Conservation (phyloP, 768 basidiomycete species). For the Pisolithus orientalis region DNA sequence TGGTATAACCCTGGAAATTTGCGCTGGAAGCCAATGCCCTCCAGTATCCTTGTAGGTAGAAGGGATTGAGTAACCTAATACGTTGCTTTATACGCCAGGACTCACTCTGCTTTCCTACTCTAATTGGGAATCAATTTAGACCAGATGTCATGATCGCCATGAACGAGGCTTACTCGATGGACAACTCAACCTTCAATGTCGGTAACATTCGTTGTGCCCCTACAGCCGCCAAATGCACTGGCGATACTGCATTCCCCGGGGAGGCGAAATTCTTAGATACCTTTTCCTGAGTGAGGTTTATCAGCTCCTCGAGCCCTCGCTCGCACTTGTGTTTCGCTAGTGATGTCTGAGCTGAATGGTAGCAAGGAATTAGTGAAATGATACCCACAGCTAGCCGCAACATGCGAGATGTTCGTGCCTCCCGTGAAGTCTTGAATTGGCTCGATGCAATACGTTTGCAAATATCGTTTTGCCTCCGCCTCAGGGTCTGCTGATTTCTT, state of each 20-base stretch:
- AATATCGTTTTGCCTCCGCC: neutral
- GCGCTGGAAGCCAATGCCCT: constrained; percentile 4
- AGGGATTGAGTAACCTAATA: neutral
- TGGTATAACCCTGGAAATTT: constrained; percentile 5
- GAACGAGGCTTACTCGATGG: neutral
- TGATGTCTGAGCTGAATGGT: neutral
- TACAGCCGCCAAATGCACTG: neutral
- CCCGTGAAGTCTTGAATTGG: neutral
- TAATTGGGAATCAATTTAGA: neutral
- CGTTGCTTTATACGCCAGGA: neutral
- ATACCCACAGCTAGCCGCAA: neutral
- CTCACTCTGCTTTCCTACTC: constrained; percentile 2
- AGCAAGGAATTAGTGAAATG: too few relatives aligned
- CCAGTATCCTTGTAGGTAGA: constrained; percentile 12
- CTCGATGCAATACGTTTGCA: neutral
- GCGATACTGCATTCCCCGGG: neutral
- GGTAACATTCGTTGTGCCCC: constrained; percentile 3
- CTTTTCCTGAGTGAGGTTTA: neutral
- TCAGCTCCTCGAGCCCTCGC: neutral
- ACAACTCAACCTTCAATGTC: neutral
- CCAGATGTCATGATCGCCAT: neutral
- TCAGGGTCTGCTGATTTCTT: neutral
- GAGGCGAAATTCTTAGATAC: neutral
- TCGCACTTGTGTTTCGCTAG: neutral
- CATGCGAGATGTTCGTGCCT: neutral